Percentiles rank a stretch among this genome's conserved stretches.
Conservation (phyloP, 208 protist genomes). For the Trichomonas tenax region DNA sequence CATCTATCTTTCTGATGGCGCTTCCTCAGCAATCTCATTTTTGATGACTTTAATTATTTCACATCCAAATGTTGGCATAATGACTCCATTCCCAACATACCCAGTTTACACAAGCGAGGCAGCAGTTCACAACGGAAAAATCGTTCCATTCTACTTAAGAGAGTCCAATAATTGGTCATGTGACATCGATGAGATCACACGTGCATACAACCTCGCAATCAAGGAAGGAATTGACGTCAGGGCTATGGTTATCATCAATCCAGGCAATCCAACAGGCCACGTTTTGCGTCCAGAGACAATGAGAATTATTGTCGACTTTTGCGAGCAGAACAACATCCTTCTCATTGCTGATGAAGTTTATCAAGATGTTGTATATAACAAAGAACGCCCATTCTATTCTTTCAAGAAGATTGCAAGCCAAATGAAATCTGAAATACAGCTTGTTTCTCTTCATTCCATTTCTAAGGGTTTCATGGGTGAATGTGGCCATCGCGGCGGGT, state of each 20-base stretch:
- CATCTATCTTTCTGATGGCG: conserved; percentile 89
- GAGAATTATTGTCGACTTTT: conserved; percentile 53
- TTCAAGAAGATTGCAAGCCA: conserved; percentile 58
- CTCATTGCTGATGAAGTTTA: conserved; percentile 97
- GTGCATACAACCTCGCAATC: conserved; percentile 48
- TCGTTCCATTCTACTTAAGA: conserved; percentile 74
- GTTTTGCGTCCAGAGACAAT: neutral
- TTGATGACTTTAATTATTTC: conserved; percentile 56
- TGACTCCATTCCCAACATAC: conserved; percentile 98
- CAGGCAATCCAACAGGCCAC: conserved; percentile 44
- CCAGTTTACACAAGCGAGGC: conserved; percentile 93
- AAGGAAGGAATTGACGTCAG: conserved; percentile 55
- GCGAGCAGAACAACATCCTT: conserved; percentile 53
- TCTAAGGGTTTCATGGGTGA: conserved; percentile 76
- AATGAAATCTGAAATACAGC: conserved; percentile 39
- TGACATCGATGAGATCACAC: conserved; percentile 49
- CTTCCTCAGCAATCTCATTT: conserved; percentile 64
- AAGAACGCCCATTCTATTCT: conserved; percentile 28
- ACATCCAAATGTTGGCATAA: conserved; percentile 25
- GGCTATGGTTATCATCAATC: conserved; percentile 91
- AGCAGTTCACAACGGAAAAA: conserved; percentile 62
- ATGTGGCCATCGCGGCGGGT: conserved; percentile 91
- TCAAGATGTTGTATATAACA: conserved; percentile 85
- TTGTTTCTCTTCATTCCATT: conserved; percentile 89
- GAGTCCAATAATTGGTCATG: conserved; percentile 73